A percentile compares a stretch with the other conserved stretches of the same genome.
phyloP scores from a whole-genome alignment of 345 rosid genomes.

The Anacardium occidentale region DNA sequence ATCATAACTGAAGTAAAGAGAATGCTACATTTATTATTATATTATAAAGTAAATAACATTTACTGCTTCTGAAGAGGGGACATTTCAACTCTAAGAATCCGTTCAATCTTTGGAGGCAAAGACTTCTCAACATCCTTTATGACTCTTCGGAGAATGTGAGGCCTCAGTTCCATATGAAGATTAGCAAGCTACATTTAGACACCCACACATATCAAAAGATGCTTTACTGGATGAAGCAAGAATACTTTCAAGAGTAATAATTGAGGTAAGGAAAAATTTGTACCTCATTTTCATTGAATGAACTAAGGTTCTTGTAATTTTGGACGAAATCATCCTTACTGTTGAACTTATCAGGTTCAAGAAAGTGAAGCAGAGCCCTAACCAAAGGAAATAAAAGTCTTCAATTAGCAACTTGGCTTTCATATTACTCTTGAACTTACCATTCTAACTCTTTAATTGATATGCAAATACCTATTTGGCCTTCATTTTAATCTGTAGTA shows the following conservation, averaged over 20 bases:
- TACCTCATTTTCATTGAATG: constrained; percentile 95
- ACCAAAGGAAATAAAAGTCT: constrained; percentile 4
- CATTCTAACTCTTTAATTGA: too few species aligned
- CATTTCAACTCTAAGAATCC: constrained; percentile 99
- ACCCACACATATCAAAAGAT: constrained; percentile 1
- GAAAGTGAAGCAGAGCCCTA: constrained; percentile 99
- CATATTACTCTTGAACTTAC: too few species aligned
- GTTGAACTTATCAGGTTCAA: constrained; percentile 86
- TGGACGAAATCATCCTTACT: constrained; percentile 93
- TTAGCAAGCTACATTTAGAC: constrained; percentile 71
- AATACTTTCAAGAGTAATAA: constrained; percentile 3
- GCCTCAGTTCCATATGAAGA: constrained; percentile 97
- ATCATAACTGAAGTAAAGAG: background rate
- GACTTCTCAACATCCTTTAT: constrained; percentile 99
- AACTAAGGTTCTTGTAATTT: constrained; percentile 97
- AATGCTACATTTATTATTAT: background rate
- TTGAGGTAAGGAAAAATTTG: background rate
- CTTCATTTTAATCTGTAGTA: too few species aligned
- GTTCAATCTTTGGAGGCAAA: constrained; percentile 98
- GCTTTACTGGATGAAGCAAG: background rate
- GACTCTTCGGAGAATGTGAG: constrained; percentile 95
- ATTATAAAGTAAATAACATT: constrained; percentile 26
- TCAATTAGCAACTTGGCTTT: too few species aligned
- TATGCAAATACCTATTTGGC: too few species aligned
- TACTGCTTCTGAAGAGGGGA: constrained; percentile 99